Conservation (phyloP, 345 rosid species). For the Durio zibethinus region DNA sequence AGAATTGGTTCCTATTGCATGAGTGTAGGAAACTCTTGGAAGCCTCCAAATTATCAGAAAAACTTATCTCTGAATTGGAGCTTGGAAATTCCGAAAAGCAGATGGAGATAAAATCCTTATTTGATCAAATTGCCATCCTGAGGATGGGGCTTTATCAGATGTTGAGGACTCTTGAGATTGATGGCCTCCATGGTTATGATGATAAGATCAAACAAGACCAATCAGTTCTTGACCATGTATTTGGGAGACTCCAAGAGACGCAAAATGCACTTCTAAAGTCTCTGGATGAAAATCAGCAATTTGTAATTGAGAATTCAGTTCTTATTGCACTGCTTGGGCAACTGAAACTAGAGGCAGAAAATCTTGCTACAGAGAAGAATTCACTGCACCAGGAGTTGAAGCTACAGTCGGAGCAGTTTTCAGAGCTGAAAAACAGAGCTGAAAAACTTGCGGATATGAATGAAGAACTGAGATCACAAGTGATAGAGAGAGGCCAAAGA, state of each 20-base stretch:
- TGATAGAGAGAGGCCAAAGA: constrained; percentile 46
- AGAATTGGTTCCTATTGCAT: constrained; percentile 45
- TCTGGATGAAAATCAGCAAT: constrained; percentile 56
- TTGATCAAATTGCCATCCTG: constrained; percentile 47
- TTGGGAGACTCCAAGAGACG: constrained; percentile 49
- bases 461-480: constrained; percentile 50
- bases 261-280: constrained; percentile 45
- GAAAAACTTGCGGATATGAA: constrained; percentile 37
- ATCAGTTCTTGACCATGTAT: constrained; percentile 33
- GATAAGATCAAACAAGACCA: constrained; percentile 44
- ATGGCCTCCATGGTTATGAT: constrained; percentile 28
- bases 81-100: constrained; percentile 49
- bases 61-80: constrained; percentile 53
- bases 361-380: constrained; percentile 45
- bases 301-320: constrained; percentile 53
- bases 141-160: constrained; percentile 53
- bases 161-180: constrained; percentile 45
- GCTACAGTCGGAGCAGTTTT: constrained; percentile 41
- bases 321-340: constrained; percentile 58
- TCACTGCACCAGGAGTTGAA: constrained; percentile 44
- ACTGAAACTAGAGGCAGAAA: constrained; percentile 56
- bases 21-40: constrained; percentile 54
- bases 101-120: constrained; percentile 50
- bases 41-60: constrained; percentile 54
- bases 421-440: constrained; percentile 40